Evolutionary conservation across 495 filamentous ascomycete species (phyloP), one percentile per base, ranked within the genome.

Genomic region (Cenococcum geophilum): DNA sequence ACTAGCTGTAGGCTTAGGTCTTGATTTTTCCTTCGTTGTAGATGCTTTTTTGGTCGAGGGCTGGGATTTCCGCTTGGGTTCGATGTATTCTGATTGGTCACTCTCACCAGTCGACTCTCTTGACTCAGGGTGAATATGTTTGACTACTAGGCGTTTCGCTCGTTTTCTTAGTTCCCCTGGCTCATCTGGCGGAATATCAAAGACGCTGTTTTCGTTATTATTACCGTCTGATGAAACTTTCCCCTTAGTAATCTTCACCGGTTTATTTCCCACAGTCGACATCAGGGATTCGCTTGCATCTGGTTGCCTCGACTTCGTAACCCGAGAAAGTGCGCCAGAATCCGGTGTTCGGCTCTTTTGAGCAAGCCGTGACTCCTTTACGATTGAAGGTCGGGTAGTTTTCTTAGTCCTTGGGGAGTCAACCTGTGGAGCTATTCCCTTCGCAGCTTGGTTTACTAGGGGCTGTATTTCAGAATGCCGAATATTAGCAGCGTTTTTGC

Each of bases 71-170:
- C 14, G 40, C 18, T 45, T 45, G 11, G 40, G 12, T 14, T 45
- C 14, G 40, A 25, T 21, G 22, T 57, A 57, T 21, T 57, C 55
- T 21, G 55, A 55, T 34, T 36, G 14, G 22, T 27, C 36, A 16
- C 16, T 57, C 14, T 43, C 20, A 40, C 25, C 16, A 16, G 20
- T 36, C 22, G 36, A 43, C 36, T 40, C 42, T 14, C 36, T 36
- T n/a, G 14, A 4, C 42, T 45, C 55, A n/a, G 40, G 16, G 18
- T 57, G 43, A 57, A 20, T 57, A 14, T n/a, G 6, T 57, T 57
- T 43, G 34, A 36, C 35, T 45, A 22, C 18, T 14, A n/a, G 16
- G 12, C 55, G 36, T 45, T 27, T 40, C 10, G n/a, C 55, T 11
- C 16, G 55, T 45, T 25, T 25, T 21, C 43, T 57, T 21, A 21